phyloP scores from a whole-genome alignment of 441 rosid genomes.

The Melianthus villosus region DNA sequence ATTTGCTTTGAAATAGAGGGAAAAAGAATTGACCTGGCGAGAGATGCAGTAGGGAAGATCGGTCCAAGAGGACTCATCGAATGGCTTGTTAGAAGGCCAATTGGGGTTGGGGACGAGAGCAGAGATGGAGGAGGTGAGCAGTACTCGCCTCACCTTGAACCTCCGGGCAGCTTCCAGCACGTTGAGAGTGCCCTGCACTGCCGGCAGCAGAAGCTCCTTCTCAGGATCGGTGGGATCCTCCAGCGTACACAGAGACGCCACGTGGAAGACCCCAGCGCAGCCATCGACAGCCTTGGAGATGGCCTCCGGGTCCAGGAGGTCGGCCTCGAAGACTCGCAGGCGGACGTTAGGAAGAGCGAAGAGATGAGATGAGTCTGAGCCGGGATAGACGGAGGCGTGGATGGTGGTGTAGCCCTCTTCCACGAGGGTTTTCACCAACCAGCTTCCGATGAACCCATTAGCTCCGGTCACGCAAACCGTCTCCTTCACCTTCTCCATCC shows the following conservation, averaged over 20 bases:
- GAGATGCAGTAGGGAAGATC: conserved; percentile 59
- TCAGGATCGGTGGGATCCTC: conserved; percentile 50
- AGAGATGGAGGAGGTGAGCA: conserved; percentile 66
- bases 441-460: conserved; percentile 75
- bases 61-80: conserved; percentile 73
- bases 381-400: conserved; percentile 51
- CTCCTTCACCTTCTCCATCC: conserved; percentile 13
- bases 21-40: conserved; percentile 22
- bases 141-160: conserved; percentile 51
- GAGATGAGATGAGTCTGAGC: conserved; percentile 44
- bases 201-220: conserved; percentile 51
- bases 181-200: conserved; percentile 64
- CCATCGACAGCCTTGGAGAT: conserved; percentile 42
- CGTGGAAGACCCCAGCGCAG: conserved; percentile 69
- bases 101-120: conserved; percentile 58
- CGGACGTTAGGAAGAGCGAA: conserved; percentile 27
- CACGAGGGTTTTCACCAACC: conserved; percentile 42
- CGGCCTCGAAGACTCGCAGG: conserved; percentile 37
- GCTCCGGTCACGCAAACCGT: conserved; percentile 72
- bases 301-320: conserved; percentile 41
- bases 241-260: conserved; percentile 68
- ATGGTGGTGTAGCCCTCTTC: conserved; percentile 38
- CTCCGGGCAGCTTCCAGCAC: conserved; percentile 46
- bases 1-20: neutral
- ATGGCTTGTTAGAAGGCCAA: conserved; percentile 32